Conservation (phyloP, 768 basidiomycete genomes). For the Guyanaporus albipodus region DNA sequence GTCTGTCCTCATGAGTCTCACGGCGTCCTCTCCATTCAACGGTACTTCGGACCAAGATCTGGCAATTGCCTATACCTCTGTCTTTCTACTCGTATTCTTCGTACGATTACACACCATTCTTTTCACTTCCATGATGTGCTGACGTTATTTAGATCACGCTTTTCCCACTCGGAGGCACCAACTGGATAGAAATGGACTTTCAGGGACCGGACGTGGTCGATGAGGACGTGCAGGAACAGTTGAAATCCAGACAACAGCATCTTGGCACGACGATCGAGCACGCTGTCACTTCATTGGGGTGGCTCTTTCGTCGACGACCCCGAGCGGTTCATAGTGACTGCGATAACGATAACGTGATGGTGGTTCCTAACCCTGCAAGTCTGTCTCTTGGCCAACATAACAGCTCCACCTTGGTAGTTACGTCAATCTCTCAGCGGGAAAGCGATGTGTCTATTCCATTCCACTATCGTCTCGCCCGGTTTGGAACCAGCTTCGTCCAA, state of each 20-base stretch:
- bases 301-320: not conserved
- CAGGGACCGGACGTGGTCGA: slow-evolving; percentile 58
- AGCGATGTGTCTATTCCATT: not conserved
- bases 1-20: slow-evolving; percentile 60
- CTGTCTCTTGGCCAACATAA: not conserved
- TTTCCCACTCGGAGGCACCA: slow-evolving; percentile 59
- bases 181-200: slow-evolving; percentile 58
- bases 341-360: slow-evolving; percentile 10
- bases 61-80: slow-evolving; percentile 63
- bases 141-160: slow-evolving; percentile 46
- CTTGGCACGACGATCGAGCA: slow-evolving; percentile 12
- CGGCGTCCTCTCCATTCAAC: slow-evolving; percentile 58
- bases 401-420: not conserved
- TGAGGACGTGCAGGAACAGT: slow-evolving; percentile 48
- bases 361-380: not conserved
- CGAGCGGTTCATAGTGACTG: not conserved
- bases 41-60: slow-evolving; percentile 53
- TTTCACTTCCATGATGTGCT: not conserved
- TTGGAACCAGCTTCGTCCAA: slow-evolving; percentile 25
- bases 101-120: slow-evolving; percentile 32
- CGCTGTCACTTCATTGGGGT: slow-evolving; percentile 3
- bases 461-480: slow-evolving; percentile 7
- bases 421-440: not conserved
- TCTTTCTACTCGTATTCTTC: slow-evolving; percentile 56
- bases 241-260: slow-evolving; percentile 36